A percentile compares a stretch with the other conserved stretches of the same genome.
Evolutionary conservation across 257 asterid species (phyloP).

Genomic region (Solanum rostratum): DNA sequence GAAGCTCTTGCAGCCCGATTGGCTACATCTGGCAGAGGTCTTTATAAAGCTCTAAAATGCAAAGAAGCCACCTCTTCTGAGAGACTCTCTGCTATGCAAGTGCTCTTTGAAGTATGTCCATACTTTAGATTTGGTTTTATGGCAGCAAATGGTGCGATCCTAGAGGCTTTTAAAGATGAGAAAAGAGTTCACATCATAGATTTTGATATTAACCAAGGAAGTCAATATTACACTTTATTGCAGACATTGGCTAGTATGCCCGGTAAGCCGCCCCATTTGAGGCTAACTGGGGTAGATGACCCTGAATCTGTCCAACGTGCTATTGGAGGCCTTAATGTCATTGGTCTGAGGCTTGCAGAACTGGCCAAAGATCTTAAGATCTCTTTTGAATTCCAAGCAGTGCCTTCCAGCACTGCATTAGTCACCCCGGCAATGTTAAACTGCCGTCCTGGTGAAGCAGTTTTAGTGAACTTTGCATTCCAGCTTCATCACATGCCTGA

Average conservation of each 20-base stretch:
- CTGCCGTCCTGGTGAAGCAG: conserved; percentile 54
- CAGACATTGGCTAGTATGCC: conserved; percentile 53
- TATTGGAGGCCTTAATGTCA: conserved; percentile 55
- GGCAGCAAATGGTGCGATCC: conserved; percentile 79
- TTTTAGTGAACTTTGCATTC: conserved; percentile 79
- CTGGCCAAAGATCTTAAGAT: conserved; percentile 52
- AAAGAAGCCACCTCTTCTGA: conserved; percentile 67
- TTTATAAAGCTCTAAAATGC: conserved; percentile 75
- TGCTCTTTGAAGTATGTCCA: conserved; percentile 91
- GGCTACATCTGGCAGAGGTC: conserved; percentile 84
- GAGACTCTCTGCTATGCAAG: conserved; percentile 89
- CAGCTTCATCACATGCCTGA: conserved; percentile 99
- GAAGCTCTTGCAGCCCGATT: conserved; percentile 89
- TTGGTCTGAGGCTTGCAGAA: conserved; percentile 60
- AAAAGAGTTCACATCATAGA: conserved; percentile 67
- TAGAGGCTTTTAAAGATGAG: conserved; percentile 62
- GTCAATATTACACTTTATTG: conserved; percentile 80
- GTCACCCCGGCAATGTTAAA: conserved; percentile 44
- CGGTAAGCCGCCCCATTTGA: conserved; percentile 40
- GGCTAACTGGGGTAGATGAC: conserved; percentile 82
- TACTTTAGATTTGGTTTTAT: conserved; percentile 85
- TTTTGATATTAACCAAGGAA: conserved; percentile 89
- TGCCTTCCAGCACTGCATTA: conserved; percentile 53
- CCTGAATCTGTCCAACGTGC: conserved; percentile 86
- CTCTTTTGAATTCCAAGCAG: conserved; percentile 57